These are phyloP conservation scores for Pseudogymnoascus sp. DNA, from an alignment of 2,329 filamentous ascomycete species.

Conservation along the genomic window DNA sequence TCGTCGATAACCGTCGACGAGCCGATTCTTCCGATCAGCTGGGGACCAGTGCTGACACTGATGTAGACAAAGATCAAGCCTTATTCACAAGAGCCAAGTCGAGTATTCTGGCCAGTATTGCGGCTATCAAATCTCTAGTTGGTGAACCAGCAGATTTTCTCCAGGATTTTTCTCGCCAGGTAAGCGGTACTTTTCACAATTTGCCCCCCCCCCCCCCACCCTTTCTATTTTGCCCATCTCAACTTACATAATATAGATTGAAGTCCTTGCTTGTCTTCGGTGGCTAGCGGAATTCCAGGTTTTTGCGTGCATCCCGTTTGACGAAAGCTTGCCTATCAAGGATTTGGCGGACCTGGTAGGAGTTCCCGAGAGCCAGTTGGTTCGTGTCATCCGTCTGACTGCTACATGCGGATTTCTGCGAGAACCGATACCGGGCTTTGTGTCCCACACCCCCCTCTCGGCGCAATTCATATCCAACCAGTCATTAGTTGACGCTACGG, in stretches of 20 bases:
- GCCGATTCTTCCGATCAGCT: background rate
- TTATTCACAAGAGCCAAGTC: background rate
- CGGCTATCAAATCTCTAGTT: constrained; percentile 5
- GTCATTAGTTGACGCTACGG: constrained; percentile 30
- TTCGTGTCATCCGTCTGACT: constrained; percentile 30
- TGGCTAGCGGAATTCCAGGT: constrained; percentile 40
- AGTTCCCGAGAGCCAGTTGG: constrained; percentile 33
- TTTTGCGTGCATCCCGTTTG: constrained; percentile 37
- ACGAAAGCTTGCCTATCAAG: constrained; percentile 28
- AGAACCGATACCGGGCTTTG: constrained; percentile 26
- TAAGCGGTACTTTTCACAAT: constrained; percentile 11
- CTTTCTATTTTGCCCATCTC: background rate
- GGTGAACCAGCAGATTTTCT: constrained; percentile 25
- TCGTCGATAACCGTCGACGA: background rate
- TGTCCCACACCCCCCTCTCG: constrained; percentile 35
- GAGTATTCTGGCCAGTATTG: background rate
- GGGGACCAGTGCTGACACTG: background rate
- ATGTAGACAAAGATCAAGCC: background rate
- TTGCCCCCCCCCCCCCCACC: background rate
- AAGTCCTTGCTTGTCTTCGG: constrained; percentile 33
- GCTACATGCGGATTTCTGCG: constrained; percentile 31
- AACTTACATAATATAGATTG: background rate
- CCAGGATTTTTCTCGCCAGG: constrained; percentile 20
- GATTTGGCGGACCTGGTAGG: constrained; percentile 36
- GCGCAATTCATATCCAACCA: constrained; percentile 31